phyloP scores from a whole-genome alignment of 768 basidiomycete genomes.

The Lentinula sp. region DNA sequence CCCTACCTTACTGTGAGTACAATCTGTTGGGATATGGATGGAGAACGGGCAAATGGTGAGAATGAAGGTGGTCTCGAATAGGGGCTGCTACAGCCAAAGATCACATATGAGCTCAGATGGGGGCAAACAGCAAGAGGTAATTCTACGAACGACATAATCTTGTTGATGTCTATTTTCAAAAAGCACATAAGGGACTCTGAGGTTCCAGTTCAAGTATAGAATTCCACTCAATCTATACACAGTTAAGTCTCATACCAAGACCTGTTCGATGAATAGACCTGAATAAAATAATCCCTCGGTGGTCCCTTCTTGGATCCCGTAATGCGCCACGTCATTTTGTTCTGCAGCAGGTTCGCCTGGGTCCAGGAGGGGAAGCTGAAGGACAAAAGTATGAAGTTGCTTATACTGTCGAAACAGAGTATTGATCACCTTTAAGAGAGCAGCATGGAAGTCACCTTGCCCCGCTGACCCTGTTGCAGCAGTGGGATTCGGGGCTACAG shows the following conservation, averaged over 20 bases:
- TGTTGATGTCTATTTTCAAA: too few relatives aligned
- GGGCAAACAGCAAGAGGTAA: too few relatives aligned
- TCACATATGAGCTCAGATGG: too few relatives aligned
- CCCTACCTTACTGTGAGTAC: not conserved
- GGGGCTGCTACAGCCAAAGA: too few relatives aligned
- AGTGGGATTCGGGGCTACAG: slow-evolving; percentile 33
- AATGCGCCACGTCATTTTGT: slow-evolving; percentile 50
- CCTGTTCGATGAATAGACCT: slow-evolving; percentile 41
- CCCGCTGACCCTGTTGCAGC: slow-evolving; percentile 34
- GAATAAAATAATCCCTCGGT: slow-evolving; percentile 50
- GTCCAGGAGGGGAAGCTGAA: slow-evolving; percentile 48
- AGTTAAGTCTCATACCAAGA: not conserved
- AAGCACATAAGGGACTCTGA: too few relatives aligned
- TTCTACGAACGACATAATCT: too few relatives aligned
- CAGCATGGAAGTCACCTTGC: slow-evolving; percentile 58
- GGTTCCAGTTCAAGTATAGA: too few relatives aligned
- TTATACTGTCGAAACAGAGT: not conserved
- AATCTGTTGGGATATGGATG: too few relatives aligned
- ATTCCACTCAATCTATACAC: not conserved
- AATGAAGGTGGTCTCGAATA: too few relatives aligned
- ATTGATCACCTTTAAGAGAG: slow-evolving; percentile 43
- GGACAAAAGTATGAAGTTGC: not conserved
- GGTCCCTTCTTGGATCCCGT: slow-evolving; percentile 54
- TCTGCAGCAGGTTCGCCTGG: slow-evolving; percentile 36
- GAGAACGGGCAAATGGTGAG: too few relatives aligned